phyloP scores from a whole-genome alignment of 2,329 filamentous ascomycete genomes.

The Thyridium curvatum region DNA sequence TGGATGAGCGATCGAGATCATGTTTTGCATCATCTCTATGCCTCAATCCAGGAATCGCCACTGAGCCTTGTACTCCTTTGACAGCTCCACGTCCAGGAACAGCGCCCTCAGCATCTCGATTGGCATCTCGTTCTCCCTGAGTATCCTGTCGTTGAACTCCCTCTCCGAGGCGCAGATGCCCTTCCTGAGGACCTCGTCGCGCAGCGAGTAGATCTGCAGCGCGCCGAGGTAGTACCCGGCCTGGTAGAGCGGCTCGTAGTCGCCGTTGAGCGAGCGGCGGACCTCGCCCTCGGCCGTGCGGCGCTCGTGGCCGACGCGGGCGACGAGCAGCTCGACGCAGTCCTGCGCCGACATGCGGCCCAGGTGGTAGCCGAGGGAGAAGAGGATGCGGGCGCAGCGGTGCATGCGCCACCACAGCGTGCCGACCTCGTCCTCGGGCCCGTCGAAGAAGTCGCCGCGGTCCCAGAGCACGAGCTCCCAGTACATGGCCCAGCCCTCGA shows the following conservation, averaged over 20 bases:
- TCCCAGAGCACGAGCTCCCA: slow-evolving; percentile 56
- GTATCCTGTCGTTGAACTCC: slow-evolving; percentile 47
- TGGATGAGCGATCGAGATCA: no score
- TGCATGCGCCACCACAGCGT: slow-evolving; percentile 60
- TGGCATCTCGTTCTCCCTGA: slow-evolving; percentile 46
- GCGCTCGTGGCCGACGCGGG: slow-evolving; percentile 51
- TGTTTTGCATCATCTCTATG: not conserved
- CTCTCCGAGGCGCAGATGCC: slow-evolving; percentile 36
- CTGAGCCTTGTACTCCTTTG: slow-evolving; percentile 33
- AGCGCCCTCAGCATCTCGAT: slow-evolving; percentile 47
- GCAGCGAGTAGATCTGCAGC: slow-evolving; percentile 45
- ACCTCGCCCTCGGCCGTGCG: slow-evolving; percentile 56
- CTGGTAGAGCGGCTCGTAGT: slow-evolving; percentile 53
- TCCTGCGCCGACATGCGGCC: slow-evolving; percentile 45
- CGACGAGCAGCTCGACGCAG: slow-evolving; percentile 50
- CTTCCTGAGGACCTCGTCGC: slow-evolving; percentile 37
- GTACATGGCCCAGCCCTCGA: slow-evolving; percentile 57
- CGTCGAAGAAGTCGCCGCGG: slow-evolving; percentile 40
- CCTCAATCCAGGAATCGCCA: slow-evolving; percentile 36
- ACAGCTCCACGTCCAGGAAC: slow-evolving; percentile 32
- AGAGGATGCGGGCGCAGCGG: slow-evolving; percentile 52
- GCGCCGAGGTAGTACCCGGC: slow-evolving; percentile 55
- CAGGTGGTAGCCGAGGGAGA: slow-evolving; percentile 52
- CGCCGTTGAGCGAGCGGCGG: slow-evolving; percentile 46
- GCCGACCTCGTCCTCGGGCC: slow-evolving; percentile 46